Evolutionary conservation across 108 stramenopile species (phyloP), one percentile per base, ranked within the genome.

Genomic region (Fistulifera pelliculosa): DNA sequence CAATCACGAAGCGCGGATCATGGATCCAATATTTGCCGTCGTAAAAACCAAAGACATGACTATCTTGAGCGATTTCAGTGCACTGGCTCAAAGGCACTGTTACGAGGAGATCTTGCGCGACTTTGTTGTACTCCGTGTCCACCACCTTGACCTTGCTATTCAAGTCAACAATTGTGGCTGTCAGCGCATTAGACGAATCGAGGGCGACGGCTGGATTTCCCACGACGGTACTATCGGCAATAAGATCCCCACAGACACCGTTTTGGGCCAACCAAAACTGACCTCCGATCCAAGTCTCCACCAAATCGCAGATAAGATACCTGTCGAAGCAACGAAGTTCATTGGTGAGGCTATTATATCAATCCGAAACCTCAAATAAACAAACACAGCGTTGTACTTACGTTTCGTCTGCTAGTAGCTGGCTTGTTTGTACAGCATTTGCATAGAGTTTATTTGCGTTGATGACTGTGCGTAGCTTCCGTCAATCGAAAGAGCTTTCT

Each of bases 401-500:
- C 18, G 7, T 27, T 54, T 18, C 28, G 35, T 14, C 28, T 16
- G 19, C 28, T 35, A 17, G 14, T 27, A 14, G 17, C 11, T 26
- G 56, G 21, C 42, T 16, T 41, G 19, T 3, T 19, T 22, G 41
- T 18, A 44, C 18, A 6, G 42, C 43, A n/a, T 43, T 19, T 8
- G 42, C 7, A 41, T 21, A 25, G 2, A 15, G 13, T 1, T 16
- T 31, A 16, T 4, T 19, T 47, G 16, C 21, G 53, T 61, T 11
- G 68, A 27, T 11, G 2, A 45, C 44, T 11, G 44, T 45, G 19
- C 44, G 44, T 45, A 45, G 5, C 21, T 45, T 45, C 5, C 44
- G 21, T 45, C 44, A 45, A 45, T 45, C 11, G 39, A 12, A 14
- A 61, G 19, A 35, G 31, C 31, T 35, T 35, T 48, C 62, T 35